Evolutionary conservation across 179 eudicot genomes (phyloP).

Genomic region (Nepenthes alata): DNA sequence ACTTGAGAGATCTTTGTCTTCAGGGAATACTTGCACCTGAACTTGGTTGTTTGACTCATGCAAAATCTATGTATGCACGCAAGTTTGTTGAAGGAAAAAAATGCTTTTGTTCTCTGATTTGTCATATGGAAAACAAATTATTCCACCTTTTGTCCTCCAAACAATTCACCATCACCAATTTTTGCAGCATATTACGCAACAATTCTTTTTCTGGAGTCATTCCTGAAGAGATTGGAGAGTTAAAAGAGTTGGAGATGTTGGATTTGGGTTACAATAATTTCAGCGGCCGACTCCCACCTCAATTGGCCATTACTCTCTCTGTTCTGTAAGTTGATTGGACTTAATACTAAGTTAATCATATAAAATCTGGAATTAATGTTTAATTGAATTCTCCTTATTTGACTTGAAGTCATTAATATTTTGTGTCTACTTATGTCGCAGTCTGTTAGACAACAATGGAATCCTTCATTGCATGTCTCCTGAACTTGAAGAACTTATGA

Average conservation of each 20-base stretch:
- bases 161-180: background rate
- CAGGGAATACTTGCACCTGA: slow-evolving; percentile 65
- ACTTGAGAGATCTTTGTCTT: slow-evolving; percentile 55
- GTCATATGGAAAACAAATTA: background rate
- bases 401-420: background rate
- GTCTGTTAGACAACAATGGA: slow-evolving; percentile 56
- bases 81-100: slow-evolving; percentile 1
- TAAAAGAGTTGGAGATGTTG: slow-evolving; percentile 53
- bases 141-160: too few species aligned
- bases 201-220: slow-evolving; percentile 65
- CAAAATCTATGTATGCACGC: slow-evolving; percentile 58
- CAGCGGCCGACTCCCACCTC: slow-evolving; percentile 29
- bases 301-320: slow-evolving; percentile 23
- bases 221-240: slow-evolving; percentile 38
- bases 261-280: slow-evolving; percentile 64
- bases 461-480: slow-evolving; percentile 22
- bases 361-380: background rate
- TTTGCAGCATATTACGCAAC: slow-evolving; percentile 57
- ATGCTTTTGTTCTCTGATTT: background rate
- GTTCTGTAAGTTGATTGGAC: slow-evolving; percentile 38
- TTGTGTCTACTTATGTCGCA: slow-evolving; percentile 20
- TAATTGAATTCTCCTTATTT: background rate
- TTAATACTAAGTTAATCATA: background rate
- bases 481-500: slow-evolving; percentile 23
- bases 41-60: slow-evolving; percentile 37